Evolutionary conservation across 2,329 filamentous ascomycete genomes (phyloP), one percentile per base, ranked within the genome.

Genomic region (Tolypocladium album): DNA sequence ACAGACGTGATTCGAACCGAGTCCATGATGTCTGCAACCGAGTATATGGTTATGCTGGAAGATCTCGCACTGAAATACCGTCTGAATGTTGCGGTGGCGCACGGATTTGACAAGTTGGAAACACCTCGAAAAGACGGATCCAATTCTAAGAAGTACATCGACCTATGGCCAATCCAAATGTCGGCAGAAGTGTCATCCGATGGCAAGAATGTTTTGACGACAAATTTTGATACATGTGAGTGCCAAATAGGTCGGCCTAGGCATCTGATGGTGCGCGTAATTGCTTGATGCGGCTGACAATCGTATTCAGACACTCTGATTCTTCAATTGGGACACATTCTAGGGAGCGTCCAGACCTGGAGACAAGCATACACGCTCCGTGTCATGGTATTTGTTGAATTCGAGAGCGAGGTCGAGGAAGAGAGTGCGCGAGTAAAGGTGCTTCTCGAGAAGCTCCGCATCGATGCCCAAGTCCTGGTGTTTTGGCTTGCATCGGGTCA

Each of bases 151-250:
- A 89, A 86, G 67, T 93, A 88, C 67, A 90, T 96, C 62, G 91
- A 96, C 68, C 76, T 96, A 5, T 96, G 91, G 91, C 91, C 91
- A 0, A 94, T 96, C 58, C 92, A 96, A 65, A 96, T 96, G 90
- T 93, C 90, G 7, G 90, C 90, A 1, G 89, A 93, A 67, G 83
- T 94, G 40, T 83, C 85, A 0, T 79, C 87, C 1, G 85, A 88
- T 64, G 81, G 80, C 1, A 83, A 85, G 68, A 86, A 80, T 63
- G 79, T 94, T 7, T 72, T 93, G 59, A 95, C 91, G 0, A 94
- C 89, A 0, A 96, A 96, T 65, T 95, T 96, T 70, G 91, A 96
- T 71, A 96, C 91, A 0, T 95, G 92, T 81, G 84, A 74, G 82
- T 72, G 15, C 24, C 34, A 6, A 50, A 31, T 31, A 17, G 13